Base-by-base conservation (phyloP, 306 rosid genomes). In the Cyamopsis tetragonoloba region DNA sequence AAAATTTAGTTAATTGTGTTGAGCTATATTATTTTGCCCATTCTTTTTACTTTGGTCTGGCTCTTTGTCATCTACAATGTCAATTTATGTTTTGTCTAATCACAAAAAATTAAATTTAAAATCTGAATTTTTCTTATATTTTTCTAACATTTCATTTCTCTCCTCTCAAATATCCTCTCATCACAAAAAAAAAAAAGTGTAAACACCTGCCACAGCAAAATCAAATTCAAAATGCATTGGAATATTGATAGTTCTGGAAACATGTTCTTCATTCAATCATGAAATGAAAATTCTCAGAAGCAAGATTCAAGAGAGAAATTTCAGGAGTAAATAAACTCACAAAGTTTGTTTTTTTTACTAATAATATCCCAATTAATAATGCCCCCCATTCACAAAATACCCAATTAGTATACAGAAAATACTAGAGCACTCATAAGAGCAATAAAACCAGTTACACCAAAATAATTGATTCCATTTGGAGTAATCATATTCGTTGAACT, bases 401-500 rank as follows among this genome's bases (percentile, higher is more conserved):
- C 14, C 6, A 68, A 24, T 32, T 63, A 61, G 62, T 41, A 34
- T 63, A 69, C 30, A 20, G 72, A 72, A 58, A 76, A 41, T 43
- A 50, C 50, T 12, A 63, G 66, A 24, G 77, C 62, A 47, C 28
- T 41, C 68, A 77, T 57, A 9, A 77, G 6, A 48, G 68, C 51
- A 70, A 58, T 73, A 31, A 76, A 46, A 20, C 71, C 84, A 51
- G 57, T 41, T 10, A 15, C 51, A 3, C 58, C 60, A 42, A 59
- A 61, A 15, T 26, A 57, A 22, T 23, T 42, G 34, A 27, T 46
- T 47, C 74, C 75, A 46, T 30, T 5, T 2, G 83, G 72, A 43
- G 76, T 66, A 46, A 55, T 72, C 50, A 50, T 58, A 15, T 62
- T 50, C 64, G 66, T 3, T 27, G 81, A 54, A 50, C 74, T 50